Evolutionary conservation across 23 red algal genomes (phyloP), one percentile per base, ranked within the genome.

Genomic region (Gracilariopsis chorda): DNA sequence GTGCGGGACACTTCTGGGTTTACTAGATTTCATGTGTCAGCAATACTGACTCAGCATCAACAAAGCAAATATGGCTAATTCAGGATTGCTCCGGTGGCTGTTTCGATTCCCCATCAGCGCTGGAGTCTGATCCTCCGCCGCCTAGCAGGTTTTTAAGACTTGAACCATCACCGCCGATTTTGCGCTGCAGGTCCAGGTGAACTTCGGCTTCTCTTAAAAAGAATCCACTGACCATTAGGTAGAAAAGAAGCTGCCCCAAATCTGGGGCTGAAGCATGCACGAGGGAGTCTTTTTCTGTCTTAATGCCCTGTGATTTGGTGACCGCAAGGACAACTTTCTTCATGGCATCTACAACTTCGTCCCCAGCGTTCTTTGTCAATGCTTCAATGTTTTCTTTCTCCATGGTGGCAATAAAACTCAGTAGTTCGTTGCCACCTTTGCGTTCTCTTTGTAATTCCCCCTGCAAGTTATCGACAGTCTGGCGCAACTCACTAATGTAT

Each of bases 301-400:
- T 51, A 41, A 98, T 86, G 42, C 88, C 88, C 57, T 94, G 84
- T 77, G 86, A 60, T 51, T 77, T 59, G 17, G 92, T 87, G 32
- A 98, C 88, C 17, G 86, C 81, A 41, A 58, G 64, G 12, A 95
- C 83, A 71, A 95, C 88, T 36, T 82, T 83, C 71, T 94, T 93
- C 96, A 98, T 98, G 20, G 96, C 96, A 39, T 98, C 96, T 17
- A 98, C 84, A 20, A 93, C 96, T 60, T 98, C 96, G 17, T 88
- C 80, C 25, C 92, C 92, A n/a, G 94, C 94, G 68, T 90, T 87
- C 21, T 94, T 69, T 3, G 96, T 95, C 16, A 98, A 47, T 12
- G 70, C 71, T 78, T 93, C 83, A 56, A 98, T 69, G 42, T 83
- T 93, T 21, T 94, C 94, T n/a, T 88, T 89, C 37, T 98, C 83